Base-by-base conservation (phyloP, 176 grass and related monocot species). In the Saccharum officinarum region DNA sequence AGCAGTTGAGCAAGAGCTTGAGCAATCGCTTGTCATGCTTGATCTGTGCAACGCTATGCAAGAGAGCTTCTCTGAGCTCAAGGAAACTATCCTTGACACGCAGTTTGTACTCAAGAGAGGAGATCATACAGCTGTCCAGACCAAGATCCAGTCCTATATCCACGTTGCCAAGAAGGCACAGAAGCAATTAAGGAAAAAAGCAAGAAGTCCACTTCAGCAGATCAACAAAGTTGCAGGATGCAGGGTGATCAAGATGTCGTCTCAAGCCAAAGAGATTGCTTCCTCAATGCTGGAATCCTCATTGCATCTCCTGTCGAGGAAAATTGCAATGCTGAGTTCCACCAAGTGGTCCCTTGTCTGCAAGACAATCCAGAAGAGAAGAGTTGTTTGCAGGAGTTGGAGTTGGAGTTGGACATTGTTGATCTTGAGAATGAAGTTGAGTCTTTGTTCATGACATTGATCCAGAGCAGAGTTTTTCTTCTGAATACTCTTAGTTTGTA, bases 251-350 rank as follows among this genome's bases (percentile, higher is more conserved):
- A 55, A 25, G 67, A 5, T 84, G 10, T 7, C 80, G 67, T 36
- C 31, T 22, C 36, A 89, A 68, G 67, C 68, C 22, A 80, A 47
- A 63, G 23, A 73, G 34, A 42, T 84, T 36, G 45, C 42, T 20
- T 1, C 79, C 10, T 84, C 68, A 40, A 36, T 89, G 1, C 69
- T 89, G 1, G 67, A 68, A 75, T 37, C 46, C 12, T 30, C 64
- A 22, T 17, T 40, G 30, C 7, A 46, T 17, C 71, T 74, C 7
- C 26, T 80, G 34, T 33, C 60, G 8, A 80, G 33, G 50, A 67
- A 33, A 33, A 33, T 33, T 33, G 33, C 33, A 3, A 33, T 33
- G 33, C 2, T 1, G 3, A 33, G 33, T 33, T 33, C 33, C 33
- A 33, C 33, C 33, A 33, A 33, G 33, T 33, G 33, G 33, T 33